A percentile compares a stretch with the other conserved stretches of the same genome.
These are phyloP conservation scores for Hibiscus tridactylites DNA, from an alignment of 345 rosid genomes.

Conservation along the genomic window DNA sequence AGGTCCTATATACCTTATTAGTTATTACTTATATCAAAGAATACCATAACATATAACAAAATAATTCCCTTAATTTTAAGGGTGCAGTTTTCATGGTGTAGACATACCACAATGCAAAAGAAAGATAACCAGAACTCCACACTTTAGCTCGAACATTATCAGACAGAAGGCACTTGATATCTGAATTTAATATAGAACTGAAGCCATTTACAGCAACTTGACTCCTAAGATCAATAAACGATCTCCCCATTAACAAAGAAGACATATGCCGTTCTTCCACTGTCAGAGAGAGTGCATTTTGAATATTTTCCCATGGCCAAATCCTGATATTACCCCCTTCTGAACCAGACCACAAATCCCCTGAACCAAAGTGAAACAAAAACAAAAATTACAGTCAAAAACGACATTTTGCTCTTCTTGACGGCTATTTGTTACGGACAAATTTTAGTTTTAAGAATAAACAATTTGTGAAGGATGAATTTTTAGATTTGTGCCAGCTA, in stretches of 20 bases:
- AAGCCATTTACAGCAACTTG: conserved; percentile 54
- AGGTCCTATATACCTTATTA: background rate
- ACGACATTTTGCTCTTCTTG: background rate
- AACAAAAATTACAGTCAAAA: background rate
- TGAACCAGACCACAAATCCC: conserved; percentile 94
- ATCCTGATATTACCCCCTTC: conserved; percentile 74
- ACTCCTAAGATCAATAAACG: conserved; percentile 71
- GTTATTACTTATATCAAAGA: background rate
- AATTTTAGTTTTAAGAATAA: background rate
- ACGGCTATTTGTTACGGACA: background rate
- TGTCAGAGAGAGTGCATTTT: conserved; percentile 49
- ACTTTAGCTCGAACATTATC: conserved; percentile 66
- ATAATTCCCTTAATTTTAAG: background rate
- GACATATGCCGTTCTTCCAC: conserved; percentile 61
- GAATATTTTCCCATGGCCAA: conserved; percentile 87
- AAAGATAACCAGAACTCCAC: conserved; percentile 70
- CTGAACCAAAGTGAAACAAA: conserved; percentile 29
- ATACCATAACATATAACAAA: background rate
- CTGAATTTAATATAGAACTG: conserved; percentile 58
- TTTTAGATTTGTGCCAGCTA: background rate
- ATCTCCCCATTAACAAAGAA: conserved; percentile 58
- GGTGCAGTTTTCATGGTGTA: conserved; percentile 3
- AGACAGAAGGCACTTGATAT: conserved; percentile 62
- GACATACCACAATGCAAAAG: conserved; percentile 74
- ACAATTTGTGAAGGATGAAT: background rate